Conservation (phyloP, 805 yeast species). For the Sugiyamaella lignohabitans region DNA sequence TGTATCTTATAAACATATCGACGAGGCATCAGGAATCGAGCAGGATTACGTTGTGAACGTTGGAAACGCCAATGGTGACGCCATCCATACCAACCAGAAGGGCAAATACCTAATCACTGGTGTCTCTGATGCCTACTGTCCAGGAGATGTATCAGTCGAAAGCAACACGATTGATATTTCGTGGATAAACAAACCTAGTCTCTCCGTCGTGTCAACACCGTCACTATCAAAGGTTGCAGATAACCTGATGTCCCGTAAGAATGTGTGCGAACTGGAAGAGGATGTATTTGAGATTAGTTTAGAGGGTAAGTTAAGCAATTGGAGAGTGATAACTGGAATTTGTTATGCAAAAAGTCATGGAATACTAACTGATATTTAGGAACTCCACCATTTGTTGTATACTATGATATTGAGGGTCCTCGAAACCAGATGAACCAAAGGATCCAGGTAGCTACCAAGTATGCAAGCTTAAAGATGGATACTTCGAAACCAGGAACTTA, state of each 20-base stretch:
- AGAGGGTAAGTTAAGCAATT: slow-evolving; percentile 38
- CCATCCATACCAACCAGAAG: slow-evolving; percentile 35
- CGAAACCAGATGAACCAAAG: slow-evolving; percentile 15
- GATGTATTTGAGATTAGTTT: slow-evolving; percentile 46
- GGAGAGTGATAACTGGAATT: not conserved
- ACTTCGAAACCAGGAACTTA: slow-evolving; percentile 51
- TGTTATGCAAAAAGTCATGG: too few relatives aligned
- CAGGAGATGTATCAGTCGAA: slow-evolving; percentile 38
- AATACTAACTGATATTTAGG: slow-evolving; percentile 6
- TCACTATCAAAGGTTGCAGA: slow-evolving; percentile 24
- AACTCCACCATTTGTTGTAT: slow-evolving; percentile 59
- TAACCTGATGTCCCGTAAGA: slow-evolving; percentile 30
- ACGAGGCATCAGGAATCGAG: slow-evolving; percentile 3
- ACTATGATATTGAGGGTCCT: slow-evolving; percentile 41
- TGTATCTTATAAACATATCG: slow-evolving; percentile 24
- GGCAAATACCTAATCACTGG: slow-evolving; percentile 44
- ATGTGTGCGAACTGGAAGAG: slow-evolving; percentile 45
- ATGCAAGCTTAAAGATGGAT: slow-evolving; percentile 42
- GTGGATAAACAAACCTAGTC: slow-evolving; percentile 42
- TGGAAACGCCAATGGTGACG: slow-evolving; percentile 21
- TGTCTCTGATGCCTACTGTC: slow-evolving; percentile 47
- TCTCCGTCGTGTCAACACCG: slow-evolving; percentile 31
- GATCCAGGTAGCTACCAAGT: slow-evolving; percentile 48
- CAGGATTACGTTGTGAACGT: slow-evolving; percentile 2
- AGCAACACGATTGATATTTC: slow-evolving; percentile 35